phyloP scores from a whole-genome alignment of 2,329 filamentous ascomycete genomes.

The Colletotrichum sp. region DNA sequence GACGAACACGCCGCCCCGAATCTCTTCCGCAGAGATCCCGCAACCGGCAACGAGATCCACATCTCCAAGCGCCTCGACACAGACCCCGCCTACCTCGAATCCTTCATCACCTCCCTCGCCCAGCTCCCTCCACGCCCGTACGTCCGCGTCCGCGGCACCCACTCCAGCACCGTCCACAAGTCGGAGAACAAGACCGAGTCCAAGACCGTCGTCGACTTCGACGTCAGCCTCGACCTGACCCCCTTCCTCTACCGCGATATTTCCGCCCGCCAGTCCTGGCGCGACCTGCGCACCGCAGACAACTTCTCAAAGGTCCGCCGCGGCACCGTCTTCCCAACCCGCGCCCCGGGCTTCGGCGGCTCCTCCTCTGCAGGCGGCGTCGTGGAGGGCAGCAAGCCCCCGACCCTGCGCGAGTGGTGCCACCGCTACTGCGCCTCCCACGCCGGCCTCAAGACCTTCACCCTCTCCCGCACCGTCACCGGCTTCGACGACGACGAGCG shows the following conservation, averaged over 20 bases:
- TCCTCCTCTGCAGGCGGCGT: conserved; percentile 11
- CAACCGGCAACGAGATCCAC: background rate
- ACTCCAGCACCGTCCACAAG: conserved; percentile 47
- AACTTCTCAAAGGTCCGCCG: conserved; percentile 67
- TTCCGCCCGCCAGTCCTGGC: conserved; percentile 42
- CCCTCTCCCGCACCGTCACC: conserved; percentile 54
- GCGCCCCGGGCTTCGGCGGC: conserved; percentile 50
- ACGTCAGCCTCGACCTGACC: conserved; percentile 63
- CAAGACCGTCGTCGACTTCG: conserved; percentile 61
- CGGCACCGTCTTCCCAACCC: conserved; percentile 63
- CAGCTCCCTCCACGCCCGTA: conserved; percentile 56
- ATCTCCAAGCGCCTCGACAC: conserved; percentile 41
- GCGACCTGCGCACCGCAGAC: conserved; percentile 54
- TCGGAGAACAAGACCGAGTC: conserved; percentile 52
- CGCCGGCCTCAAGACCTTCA: conserved; percentile 62
- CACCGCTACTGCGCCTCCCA: conserved; percentile 67
- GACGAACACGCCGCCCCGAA: conserved; percentile 25
- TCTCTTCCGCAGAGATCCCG: conserved; percentile 29
- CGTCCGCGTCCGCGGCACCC: conserved; percentile 58
- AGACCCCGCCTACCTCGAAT: conserved; percentile 47
- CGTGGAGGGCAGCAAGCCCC: background rate
- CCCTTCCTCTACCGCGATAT: conserved; percentile 59
- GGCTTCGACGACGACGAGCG: conserved; percentile 67
- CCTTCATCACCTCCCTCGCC: conserved; percentile 49
- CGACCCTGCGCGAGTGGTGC: conserved; percentile 62